Percentiles rank a stretch among this genome's conserved stretches.
Conservation (phyloP, 495 filamentous ascomycete species). For the Penicillium egyptiacum region DNA sequence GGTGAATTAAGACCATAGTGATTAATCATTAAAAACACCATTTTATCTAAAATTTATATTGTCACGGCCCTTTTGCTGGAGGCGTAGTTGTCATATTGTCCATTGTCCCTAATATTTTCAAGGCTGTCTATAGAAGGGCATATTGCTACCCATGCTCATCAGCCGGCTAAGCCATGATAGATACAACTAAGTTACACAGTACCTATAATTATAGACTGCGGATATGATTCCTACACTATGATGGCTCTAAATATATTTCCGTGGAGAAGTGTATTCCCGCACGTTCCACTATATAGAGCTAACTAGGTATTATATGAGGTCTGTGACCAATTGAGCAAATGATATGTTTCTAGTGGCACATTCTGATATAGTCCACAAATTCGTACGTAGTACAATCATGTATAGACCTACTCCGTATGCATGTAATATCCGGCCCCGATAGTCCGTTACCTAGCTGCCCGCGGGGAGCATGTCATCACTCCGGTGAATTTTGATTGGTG, state of each 20-base stretch:
- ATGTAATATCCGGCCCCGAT: not conserved
- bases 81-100: not conserved
- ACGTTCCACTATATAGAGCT: not conserved
- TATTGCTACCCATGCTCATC: not conserved
- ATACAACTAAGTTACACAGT: not conserved
- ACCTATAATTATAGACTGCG: not conserved
- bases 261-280: not conserved
- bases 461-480: constrained; percentile 11
- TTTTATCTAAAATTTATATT: not conserved
- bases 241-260: not conserved
- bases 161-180: not conserved
- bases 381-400: no score
- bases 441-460: not conserved
- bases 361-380: no score
- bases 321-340: no score
- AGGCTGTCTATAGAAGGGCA: not conserved
- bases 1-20: constrained; percentile 19
- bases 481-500: constrained; percentile 2
- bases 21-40: constrained; percentile 9
- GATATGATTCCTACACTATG: no score
- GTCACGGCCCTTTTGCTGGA: not conserved
- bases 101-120: not conserved
- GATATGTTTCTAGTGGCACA: no score
- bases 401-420: not conserved
- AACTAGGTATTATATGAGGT: no score